Base-by-base conservation (phyloP, 1,284 basidiomycete genomes). In the Agroathelia rolfsii region DNA sequence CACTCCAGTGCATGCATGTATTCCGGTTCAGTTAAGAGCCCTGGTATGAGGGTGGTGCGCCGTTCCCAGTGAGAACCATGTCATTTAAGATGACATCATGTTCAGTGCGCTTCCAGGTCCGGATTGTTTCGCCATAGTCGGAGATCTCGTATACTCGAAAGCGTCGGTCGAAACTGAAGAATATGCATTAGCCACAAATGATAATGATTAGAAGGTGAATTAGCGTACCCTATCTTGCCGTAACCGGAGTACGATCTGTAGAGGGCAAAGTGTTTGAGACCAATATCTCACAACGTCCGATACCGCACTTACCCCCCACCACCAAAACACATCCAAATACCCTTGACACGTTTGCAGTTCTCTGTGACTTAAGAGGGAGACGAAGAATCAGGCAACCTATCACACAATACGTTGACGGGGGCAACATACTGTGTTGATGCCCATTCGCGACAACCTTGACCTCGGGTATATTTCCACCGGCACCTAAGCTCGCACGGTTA, bases 301-400 rank as follows among this genome's bases (percentile, higher is more conserved):
- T n/a, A n/a, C n/a, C n/a, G 20, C 6, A 59, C 72, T 49, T 46
- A 79, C 61, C 84, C 79, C 46, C 92, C 93, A 17, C 93, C 93
- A 14, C 86, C 86, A 52, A 98, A 98, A 59, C 93, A 97, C 45
- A 85, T 65, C 93, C 94, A 97, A 3, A 94, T 66, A 5, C 84
- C 85, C 29, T 76, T 67, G 5, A 90, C 69, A 6, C 92, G 72
- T 42, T 78, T 66, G 48, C 93, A 97, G 47, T 90, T 85, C 49
- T 93, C 88, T 7, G 86, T 87, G 11, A 85, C 81, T 84, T 37
- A 4, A 29, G 28, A 20, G 6, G 6, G 27, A 24, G 22, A 31
- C 28, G 26, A n/a, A n/a, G n/a, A 38, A n/a, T 18, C 37, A 36
- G 38, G 34, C 34, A 30, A 49, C 40, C 41, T 39, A 44, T 24